Evolutionary conservation across 495 filamentous ascomycete species (phyloP).

Genomic region (Tuber microsphaerosporum): DNA sequence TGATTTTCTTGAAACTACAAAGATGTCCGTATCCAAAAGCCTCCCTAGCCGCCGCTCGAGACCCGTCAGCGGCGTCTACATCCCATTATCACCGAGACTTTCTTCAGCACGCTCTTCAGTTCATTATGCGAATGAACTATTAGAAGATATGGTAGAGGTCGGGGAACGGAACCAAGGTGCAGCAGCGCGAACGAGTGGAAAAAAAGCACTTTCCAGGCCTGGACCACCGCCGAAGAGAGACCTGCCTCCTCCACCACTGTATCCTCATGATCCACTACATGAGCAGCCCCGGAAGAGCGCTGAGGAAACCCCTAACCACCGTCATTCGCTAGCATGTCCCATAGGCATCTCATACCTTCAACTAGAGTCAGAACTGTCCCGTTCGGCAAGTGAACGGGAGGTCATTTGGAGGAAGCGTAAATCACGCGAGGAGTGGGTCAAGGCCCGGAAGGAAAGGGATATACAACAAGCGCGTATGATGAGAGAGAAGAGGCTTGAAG

Average conservation of each 20-base stretch:
- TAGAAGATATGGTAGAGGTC: slow-evolving; percentile 33
- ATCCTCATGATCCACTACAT: slow-evolving; percentile 19
- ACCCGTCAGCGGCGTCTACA: slow-evolving; percentile 4
- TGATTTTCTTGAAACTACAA: slow-evolving; percentile 1
- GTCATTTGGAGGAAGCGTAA: slow-evolving; percentile 20
- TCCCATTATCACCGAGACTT: slow-evolving; percentile 13
- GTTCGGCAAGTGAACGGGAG: slow-evolving; percentile 12
- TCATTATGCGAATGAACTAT: slow-evolving; percentile 20
- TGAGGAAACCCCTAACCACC: slow-evolving; percentile 14
- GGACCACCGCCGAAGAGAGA: slow-evolving; percentile 44
- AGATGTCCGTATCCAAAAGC: slow-evolving; percentile 1
- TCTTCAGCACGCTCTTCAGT: slow-evolving; percentile 28
- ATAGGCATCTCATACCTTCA: slow-evolving; percentile 10
- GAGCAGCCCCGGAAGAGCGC: slow-evolving; percentile 1
- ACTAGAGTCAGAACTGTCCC: slow-evolving; percentile 10
- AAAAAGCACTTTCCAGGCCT: slow-evolving; percentile 38
- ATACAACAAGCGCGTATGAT: slow-evolving; percentile 32
- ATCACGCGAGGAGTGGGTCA: slow-evolving; percentile 36
- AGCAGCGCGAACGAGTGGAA: slow-evolving; percentile 24
- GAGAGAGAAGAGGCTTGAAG: slow-evolving; percentile 21
- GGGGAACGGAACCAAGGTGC: slow-evolving; percentile 26
- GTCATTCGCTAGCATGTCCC: slow-evolving; percentile 15
- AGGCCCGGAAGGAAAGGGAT: slow-evolving; percentile 36
- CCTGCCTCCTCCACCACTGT: slow-evolving; percentile 44
- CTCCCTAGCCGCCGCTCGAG: slow-evolving; percentile 15